phyloP scores from a whole-genome alignment of 2,329 filamentous ascomycete genomes.

The Ophiostoma ulmi region DNA sequence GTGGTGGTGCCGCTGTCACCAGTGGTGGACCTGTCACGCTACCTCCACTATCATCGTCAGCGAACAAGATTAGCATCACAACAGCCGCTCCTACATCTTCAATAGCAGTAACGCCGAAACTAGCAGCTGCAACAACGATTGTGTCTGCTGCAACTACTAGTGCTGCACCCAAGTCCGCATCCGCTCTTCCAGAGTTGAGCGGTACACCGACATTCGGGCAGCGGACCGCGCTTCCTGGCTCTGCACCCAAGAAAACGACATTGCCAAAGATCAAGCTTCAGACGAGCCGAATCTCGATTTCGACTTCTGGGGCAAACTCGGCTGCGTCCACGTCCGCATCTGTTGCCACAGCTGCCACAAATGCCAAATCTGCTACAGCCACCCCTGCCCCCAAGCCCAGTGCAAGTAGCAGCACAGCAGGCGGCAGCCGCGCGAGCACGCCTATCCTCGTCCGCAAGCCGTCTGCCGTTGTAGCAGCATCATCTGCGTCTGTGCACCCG shows the following conservation, averaged over 20 bases:
- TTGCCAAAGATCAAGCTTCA: slow-evolving; percentile 28
- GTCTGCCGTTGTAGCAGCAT: slow-evolving; percentile 23
- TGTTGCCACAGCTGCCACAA: background rate
- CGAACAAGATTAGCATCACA: background rate
- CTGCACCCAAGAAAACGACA: slow-evolving; percentile 21
- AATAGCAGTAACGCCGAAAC: background rate
- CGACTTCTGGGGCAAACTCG: background rate
- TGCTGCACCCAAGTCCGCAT: background rate
- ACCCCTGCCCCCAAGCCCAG: slow-evolving; percentile 7
- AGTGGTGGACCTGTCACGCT: background rate
- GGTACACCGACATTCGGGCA: slow-evolving; percentile 9
- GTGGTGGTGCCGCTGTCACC: background rate
- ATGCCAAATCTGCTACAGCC: background rate
- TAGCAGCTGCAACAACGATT: background rate
- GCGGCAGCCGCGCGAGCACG: slow-evolving; percentile 7
- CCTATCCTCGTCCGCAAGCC: slow-evolving; percentile 28
- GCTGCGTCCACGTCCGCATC: background rate
- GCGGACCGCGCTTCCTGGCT: slow-evolving; percentile 23
- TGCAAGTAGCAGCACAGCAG: slow-evolving; percentile 2
- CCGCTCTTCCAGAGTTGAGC: background rate
- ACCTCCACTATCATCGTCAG: slow-evolving; percentile 12
- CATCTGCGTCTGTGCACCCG: background rate
- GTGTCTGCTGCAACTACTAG: background rate
- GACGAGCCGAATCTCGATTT: slow-evolving; percentile 21
- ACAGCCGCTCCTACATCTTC: background rate